These are phyloP conservation scores for Ramaria rubella DNA, from an alignment of 768 basidiomycete species.

Conservation along the genomic window DNA sequence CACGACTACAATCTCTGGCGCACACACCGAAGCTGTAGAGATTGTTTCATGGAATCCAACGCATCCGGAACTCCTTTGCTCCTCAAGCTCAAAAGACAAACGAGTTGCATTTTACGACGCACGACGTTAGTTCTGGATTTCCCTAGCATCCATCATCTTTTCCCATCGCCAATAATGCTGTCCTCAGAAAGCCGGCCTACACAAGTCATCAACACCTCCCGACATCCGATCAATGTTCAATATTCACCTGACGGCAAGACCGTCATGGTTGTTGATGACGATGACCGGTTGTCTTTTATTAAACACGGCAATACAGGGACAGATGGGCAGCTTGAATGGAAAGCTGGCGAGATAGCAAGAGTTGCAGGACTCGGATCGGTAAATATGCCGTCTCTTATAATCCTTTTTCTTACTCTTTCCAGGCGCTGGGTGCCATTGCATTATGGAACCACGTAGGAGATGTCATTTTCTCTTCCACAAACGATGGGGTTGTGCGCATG, in stretches of 20 bases:
- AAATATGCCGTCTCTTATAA: slow-evolving; percentile 23
- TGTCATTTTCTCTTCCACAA: slow-evolving; percentile 56
- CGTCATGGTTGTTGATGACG: slow-evolving; percentile 55
- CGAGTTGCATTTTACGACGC: slow-evolving; percentile 81
- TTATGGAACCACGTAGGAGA: slow-evolving; percentile 75
- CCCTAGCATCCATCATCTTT: not conserved
- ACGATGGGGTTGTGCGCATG: slow-evolving; percentile 56
- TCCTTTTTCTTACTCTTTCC: slow-evolving; percentile 13
- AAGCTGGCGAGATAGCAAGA: slow-evolving; percentile 5
- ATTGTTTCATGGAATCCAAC: slow-evolving; percentile 81
- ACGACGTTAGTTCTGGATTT: slow-evolving; percentile 46
- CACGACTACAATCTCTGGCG: slow-evolving; percentile 59
- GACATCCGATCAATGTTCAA: slow-evolving; percentile 56
- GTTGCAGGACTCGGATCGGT: not conserved
- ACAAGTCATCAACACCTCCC: slow-evolving; percentile 53
- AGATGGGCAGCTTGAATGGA: slow-evolving; percentile 48
- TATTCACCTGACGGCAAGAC: slow-evolving; percentile 70
- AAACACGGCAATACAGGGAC: slow-evolving; percentile 47
- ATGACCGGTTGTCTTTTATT: slow-evolving; percentile 56
- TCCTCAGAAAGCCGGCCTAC: slow-evolving; percentile 58
- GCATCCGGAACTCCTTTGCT: slow-evolving; percentile 76
- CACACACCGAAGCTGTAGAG: slow-evolving; percentile 74
- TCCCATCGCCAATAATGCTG: not conserved
- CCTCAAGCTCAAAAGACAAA: slow-evolving; percentile 70
- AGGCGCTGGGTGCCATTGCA: slow-evolving; percentile 56